Conservation (phyloP, 306 rosid genomes). For the Acacia crassicarpa region DNA sequence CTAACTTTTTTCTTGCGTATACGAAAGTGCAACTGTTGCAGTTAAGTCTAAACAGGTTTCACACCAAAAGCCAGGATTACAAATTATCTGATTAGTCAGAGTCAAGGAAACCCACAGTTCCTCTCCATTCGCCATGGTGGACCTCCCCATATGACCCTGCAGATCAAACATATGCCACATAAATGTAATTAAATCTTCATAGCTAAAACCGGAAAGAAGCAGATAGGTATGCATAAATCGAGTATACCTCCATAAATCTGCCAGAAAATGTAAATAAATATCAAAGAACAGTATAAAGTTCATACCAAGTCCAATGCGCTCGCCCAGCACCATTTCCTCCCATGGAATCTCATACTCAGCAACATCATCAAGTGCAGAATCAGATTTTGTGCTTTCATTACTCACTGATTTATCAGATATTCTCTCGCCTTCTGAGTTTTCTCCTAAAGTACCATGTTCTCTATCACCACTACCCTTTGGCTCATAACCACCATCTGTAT, state of each 20-base stretch:
- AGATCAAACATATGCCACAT: constrained; percentile 34
- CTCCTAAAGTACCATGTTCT: constrained; percentile 48
- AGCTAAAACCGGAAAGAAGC: constrained; percentile 23
- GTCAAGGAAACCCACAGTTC: constrained; percentile 79
- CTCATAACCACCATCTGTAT: constrained; percentile 53
- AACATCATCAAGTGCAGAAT: constrained; percentile 72
- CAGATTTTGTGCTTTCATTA: constrained; percentile 77
- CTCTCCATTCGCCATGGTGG: constrained; percentile 92
- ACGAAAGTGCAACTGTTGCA: constrained; percentile 17
- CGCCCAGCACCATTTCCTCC: constrained; percentile 92
- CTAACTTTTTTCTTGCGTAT: background rate
- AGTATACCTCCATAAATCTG: background rate
- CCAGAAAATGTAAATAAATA: constrained; percentile 32
- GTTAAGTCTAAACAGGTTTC: constrained; percentile 2
- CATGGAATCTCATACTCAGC: constrained; percentile 90
- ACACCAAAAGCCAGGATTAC: constrained; percentile 15
- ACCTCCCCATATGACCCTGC: constrained; percentile 99
- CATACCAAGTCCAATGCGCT: constrained; percentile 96
- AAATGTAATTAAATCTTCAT: constrained; percentile 25
- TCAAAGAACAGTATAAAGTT: constrained; percentile 40
- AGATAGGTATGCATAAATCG: background rate
- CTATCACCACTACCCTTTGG: constrained; percentile 60
- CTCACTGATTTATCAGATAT: constrained; percentile 73
- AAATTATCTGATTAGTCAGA: constrained; percentile 18
- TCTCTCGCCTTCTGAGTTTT: constrained; percentile 66